Conservation (phyloP, 495 filamentous ascomycete genomes). For the Baudoinia panamericana region DNA sequence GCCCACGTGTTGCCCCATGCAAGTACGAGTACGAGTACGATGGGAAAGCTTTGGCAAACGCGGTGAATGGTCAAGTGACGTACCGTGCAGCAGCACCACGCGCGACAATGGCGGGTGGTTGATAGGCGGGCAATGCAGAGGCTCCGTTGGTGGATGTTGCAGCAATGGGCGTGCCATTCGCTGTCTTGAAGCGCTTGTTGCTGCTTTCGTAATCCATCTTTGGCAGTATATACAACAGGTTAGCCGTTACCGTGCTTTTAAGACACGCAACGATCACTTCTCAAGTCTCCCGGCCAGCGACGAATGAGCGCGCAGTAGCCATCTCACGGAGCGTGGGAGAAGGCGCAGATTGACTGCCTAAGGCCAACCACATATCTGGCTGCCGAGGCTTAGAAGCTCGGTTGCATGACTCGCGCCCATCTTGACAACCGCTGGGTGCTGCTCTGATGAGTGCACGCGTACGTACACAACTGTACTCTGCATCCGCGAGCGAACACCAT, state of each 20-base stretch:
- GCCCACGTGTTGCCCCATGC: neutral
- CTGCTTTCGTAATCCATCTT: slow-evolving; percentile 10
- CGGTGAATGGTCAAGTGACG: neutral
- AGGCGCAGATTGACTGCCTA: too few species aligned
- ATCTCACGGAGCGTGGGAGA: too few species aligned
- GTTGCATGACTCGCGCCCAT: too few species aligned
- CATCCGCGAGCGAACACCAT: slow-evolving; percentile 3
- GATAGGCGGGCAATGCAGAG: slow-evolving; percentile 9
- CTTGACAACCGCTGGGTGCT: too few species aligned
- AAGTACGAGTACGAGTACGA: too few species aligned
- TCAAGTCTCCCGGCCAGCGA: too few species aligned
- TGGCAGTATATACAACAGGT: neutral
- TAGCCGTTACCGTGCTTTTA: too few species aligned
- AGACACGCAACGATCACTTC: too few species aligned
- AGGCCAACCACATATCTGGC: neutral
- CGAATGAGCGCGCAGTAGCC: too few species aligned
- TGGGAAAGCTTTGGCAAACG: too few species aligned
- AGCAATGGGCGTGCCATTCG: slow-evolving; percentile 6
- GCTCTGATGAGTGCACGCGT: too few species aligned
- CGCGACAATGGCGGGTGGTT: slow-evolving; percentile 6
- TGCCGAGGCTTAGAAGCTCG: neutral
- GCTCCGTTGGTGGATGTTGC: neutral
- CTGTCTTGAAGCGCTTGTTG: slow-evolving; percentile 18
- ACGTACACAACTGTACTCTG: too few species aligned
- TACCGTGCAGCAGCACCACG: slow-evolving; percentile 5